phyloP scores from a whole-genome alignment of 2,329 filamentous ascomycete species.

The Pseudopyricularia javanii region DNA sequence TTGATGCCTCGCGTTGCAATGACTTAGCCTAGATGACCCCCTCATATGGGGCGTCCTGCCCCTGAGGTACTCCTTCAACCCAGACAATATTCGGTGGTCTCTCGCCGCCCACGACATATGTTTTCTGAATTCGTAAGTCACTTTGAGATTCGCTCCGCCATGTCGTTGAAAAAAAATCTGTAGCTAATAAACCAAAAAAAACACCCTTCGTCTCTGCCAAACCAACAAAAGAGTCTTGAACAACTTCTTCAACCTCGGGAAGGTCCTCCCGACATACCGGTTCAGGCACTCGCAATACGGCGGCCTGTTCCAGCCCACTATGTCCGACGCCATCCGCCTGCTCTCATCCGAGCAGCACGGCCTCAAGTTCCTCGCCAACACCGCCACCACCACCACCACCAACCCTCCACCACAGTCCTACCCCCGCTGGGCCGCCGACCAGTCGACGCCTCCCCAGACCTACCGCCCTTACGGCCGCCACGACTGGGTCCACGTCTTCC shows the following conservation, averaged over 20 bases:
- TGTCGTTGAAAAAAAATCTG: too few species aligned
- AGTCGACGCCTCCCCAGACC: slow-evolving; percentile 55
- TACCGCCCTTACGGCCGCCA: slow-evolving; percentile 53
- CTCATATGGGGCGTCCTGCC: slow-evolving; percentile 87
- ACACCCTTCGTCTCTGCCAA: too few species aligned
- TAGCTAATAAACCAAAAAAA: too few species aligned
- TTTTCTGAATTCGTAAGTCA: slow-evolving; percentile 66
- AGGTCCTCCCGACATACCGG: slow-evolving; percentile 84
- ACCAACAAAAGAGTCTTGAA: slow-evolving; percentile 44
- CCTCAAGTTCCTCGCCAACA: slow-evolving; percentile 1
- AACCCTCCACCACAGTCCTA: slow-evolving; percentile 2
- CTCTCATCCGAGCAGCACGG: slow-evolving; percentile 41
- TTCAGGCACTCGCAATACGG: slow-evolving; percentile 65
- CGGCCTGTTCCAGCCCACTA: slow-evolving; percentile 80
- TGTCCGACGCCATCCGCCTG: slow-evolving; percentile 74
- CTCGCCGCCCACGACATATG: slow-evolving; percentile 93
- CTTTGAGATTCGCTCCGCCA: too few species aligned
- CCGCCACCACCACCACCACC: neutral
- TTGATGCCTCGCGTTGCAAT: neutral
- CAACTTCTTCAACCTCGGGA: slow-evolving; percentile 77
- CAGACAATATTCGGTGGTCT: slow-evolving; percentile 72
- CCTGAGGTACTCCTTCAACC: slow-evolving; percentile 56
- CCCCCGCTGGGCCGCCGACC: slow-evolving; percentile 31
- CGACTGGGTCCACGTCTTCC: slow-evolving; percentile 91
- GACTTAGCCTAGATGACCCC: slow-evolving; percentile 77